phyloP scores from a whole-genome alignment of 805 yeast species.

The Torulaspora gathmanii region DNA sequence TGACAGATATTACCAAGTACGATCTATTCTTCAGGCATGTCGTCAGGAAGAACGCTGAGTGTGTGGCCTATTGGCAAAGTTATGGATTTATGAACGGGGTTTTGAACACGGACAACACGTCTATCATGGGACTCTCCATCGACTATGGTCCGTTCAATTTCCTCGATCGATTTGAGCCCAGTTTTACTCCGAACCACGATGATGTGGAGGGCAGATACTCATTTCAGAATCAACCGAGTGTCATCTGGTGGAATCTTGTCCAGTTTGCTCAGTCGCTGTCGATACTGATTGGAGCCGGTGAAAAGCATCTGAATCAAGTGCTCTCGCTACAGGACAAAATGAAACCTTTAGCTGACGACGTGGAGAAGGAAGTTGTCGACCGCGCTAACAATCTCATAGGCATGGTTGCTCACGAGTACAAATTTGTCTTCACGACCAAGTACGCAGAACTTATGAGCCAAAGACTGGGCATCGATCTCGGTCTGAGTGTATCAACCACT shows the following conservation, averaged over 20 bases:
- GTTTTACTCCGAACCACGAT: slow-evolving; percentile 85
- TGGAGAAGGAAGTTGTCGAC: slow-evolving; percentile 46
- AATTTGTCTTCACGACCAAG: slow-evolving; percentile 52
- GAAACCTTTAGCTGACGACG: slow-evolving; percentile 44
- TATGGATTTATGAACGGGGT: slow-evolving; percentile 95
- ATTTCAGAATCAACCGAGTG: slow-evolving; percentile 76
- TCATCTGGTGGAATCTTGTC: slow-evolving; percentile 90
- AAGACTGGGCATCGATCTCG: slow-evolving; percentile 61
- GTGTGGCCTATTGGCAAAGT: slow-evolving; percentile 81
- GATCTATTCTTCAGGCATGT: slow-evolving; percentile 69
- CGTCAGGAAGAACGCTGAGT: slow-evolving; percentile 64
- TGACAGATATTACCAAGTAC: slow-evolving; percentile 49
- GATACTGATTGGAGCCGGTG: slow-evolving; percentile 72
- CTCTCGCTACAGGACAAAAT: slow-evolving; percentile 33
- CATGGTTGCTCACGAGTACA: slow-evolving; percentile 59
- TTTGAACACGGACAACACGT: slow-evolving; percentile 88
- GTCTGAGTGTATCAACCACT: slow-evolving; percentile 24
- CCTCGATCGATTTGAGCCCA: slow-evolving; percentile 77
- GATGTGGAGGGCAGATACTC: slow-evolving; percentile 69
- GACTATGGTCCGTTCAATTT: slow-evolving; percentile 96
- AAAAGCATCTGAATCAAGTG: slow-evolving; percentile 43
- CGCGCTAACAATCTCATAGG: slow-evolving; percentile 66
- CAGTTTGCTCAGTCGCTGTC: slow-evolving; percentile 81
- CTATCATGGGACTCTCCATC: slow-evolving; percentile 78
- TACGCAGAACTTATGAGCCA: slow-evolving; percentile 55